Evolutionary conservation across 106 monocot species (phyloP), one percentile per base, ranked within the genome.

Genomic region (Xerophyta viscosa): DNA sequence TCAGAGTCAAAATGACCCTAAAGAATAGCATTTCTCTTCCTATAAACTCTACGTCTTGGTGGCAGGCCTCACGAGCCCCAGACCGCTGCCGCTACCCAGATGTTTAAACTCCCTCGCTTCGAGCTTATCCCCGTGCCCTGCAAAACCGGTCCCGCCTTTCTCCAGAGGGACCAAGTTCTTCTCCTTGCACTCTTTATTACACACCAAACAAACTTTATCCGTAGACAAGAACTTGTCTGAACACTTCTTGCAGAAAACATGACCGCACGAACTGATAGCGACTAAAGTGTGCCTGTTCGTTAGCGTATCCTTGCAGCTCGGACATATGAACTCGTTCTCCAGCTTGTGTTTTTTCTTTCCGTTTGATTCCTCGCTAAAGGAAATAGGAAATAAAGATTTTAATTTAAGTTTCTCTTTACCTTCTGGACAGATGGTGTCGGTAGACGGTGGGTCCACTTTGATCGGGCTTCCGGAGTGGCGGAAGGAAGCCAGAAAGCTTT

Each of bases 401-500:
- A 96, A 21, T 64, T 79, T 96, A 14, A 96, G 75, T 65, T 96
- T 96, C 75, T 96, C 94, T 6, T 79, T 84, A 7, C 94, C 94
- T 66, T 96, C 88, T 0, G 94, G 94, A 56, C 94, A 96, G 23
- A 66, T 19, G 0, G 94, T 96, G 19, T 60, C 59, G 6, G 76
- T 67, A 12, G 78, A 84, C 23, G 94, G 94, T 50, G 85, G 69
- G 0, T 72, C 73, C 2, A 85, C 70, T 62, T 82, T 96, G 18
- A 67, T 61, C 70, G 56, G 3, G 94, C 84, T 52, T 67, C 78
- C n/a, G 94, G 88, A n/a, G 94, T 96, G 4, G 94, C 94, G 12
- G 94, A 96, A 22, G 94, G 94, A 20, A 96, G 94, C 94, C 94
- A 96, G 46, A 96, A 96, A 55, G 94, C 94, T 65, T 89, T 96